Base-by-base conservation (phyloP, 345 rosid species). In the Populus alba region DNA sequence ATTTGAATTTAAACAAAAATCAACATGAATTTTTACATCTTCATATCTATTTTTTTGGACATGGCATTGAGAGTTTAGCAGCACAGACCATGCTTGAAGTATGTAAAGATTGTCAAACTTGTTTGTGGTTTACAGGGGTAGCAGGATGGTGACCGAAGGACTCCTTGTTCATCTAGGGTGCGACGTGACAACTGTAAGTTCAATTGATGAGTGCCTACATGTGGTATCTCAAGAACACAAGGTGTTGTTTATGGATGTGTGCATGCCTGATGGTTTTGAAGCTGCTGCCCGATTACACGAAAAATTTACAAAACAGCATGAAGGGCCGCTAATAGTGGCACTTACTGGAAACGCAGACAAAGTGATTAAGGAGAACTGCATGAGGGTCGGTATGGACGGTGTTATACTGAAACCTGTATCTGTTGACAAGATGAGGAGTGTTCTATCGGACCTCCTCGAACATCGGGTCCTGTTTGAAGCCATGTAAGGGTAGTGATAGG, bases 101-200 rank as follows among this genome's bases (percentile, higher is more conserved):
- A 6, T 57, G 37, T 15, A 73, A 69, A 18, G 25, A 70, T 66
- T 57, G 65, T 20, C 75, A 29, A 71, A 66, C 25, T 39, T 78
- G 59, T 66, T 72, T 66, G 22, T 76, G 71, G 23, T 61, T 53
- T 68, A 41, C 95, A 91, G 97, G 77, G 91, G 89, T 53, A 90
- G 99, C 91, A 87, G 97, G 89, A 89, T 89, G 80, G 98, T 87
- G 75, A 94, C 94, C 2, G 88, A 84, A 78, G 97, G 91, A 71
- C 97, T 97, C 74, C 92, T 97, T 55, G 75, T 86, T 79, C 98
- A 92, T 83, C 87, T 92, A 70, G 98, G 99, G 57, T 97, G 98
- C 78, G 96, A 97, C 35, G 98, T 94, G 77, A 88, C 83, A 16
- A 88, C 88, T 4, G 98, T 86, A 25, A 78, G 93, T 81, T 92